Base-by-base conservation (phyloP, 2,329 filamentous ascomycete genomes). In the Monosporascus sp. region DNA sequence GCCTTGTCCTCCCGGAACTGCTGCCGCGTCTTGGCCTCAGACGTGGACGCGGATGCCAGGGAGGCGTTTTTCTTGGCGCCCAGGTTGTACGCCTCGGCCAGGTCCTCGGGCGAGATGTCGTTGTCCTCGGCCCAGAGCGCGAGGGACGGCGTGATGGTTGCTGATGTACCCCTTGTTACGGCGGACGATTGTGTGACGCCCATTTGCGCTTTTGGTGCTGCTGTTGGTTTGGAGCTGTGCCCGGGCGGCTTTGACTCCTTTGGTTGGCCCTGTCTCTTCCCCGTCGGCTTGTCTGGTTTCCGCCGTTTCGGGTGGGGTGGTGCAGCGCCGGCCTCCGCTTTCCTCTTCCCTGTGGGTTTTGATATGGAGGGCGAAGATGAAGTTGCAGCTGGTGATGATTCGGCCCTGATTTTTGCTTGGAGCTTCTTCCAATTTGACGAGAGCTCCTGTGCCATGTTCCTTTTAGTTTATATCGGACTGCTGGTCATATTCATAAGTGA, bases 401-500 rank as follows among this genome's bases (percentile, higher is more conserved):
- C 75, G 41, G 75, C 67, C 64, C 81, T 77, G 61, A 84, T 72
- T 62, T 79, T 80, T 59, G 81, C 80, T 72, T 91, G 87, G 52
- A 92, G 78, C 72, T 82, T 87, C 72, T 90, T 91, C 88, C 88
- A 92, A 68, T 92, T 92, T 51, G 81, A 84, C 14, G 84, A 87
- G 36, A 86, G 71, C 62, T 74, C 74, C 38, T 69, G 69, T 38
- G 74, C 70, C 76, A 78, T 78, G 14, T 16, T 62, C 52, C 58
- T 53, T 50, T 54, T 2, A 27, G 11, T 9, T 49, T 52, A 54
- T 19, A 6, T 48, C 19, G 24, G 6, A 43, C 20, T 38, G 37
- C 24, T 16, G 22, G 14, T 48, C 49, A 55, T 54, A 27, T 26
- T 36, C 36, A 31, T n/a, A 31, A 46, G 9, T 50, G 43, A 38